Base-by-base conservation (phyloP, 345 rosid genomes). In the Brassica carinata region DNA sequence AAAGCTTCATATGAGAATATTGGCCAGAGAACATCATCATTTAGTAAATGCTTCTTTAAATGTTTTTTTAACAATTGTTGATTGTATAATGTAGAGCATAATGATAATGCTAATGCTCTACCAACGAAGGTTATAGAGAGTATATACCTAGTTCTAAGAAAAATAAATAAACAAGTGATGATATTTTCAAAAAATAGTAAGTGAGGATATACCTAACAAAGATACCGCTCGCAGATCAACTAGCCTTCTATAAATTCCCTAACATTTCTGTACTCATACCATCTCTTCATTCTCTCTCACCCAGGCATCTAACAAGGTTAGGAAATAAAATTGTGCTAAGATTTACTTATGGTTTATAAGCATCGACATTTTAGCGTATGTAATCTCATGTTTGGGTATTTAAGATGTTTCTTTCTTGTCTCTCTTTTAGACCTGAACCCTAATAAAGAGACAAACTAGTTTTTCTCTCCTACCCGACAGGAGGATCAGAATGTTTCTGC, bases 381-480 rank as follows among this genome's bases (percentile, higher is more conserved):
- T 19, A 55, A 58, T 10, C 65, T 61, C 13, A 4, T 61, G 33
- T 63, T 64, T 45, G 13, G 62, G 19, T 7, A 7, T 27, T 51
- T 75, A 29, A 14, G 10, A 75, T 51, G 71, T 64, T 64, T 45
- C 66, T 29, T 36, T 29, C 51, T 43, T 53, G 23, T 57, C 66
- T 23, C 58, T 53, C 70, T 61, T 43, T 29, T 27, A n/a, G 13
- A 9, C 6, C 3, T 33, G 17, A 64, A 30, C 36, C 65, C 8
- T 51, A 8, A 66, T 53, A 55, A 23, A 66, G 51, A 53, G 38
- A 19, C 65, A 34, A 64, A 8, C 38, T 66, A 66, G 57, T 53
- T n/a, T 33, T 43, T 67, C 7, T n/a, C 65, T 75, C 78, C 36
- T 31, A 75, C 26, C 72, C 78, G 36, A 65, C 72, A 34, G 53